Evolutionary conservation across 1,284 basidiomycete genomes (phyloP), one percentile per base, ranked within the genome.

Genomic region (Ceratobasidium sp.): DNA sequence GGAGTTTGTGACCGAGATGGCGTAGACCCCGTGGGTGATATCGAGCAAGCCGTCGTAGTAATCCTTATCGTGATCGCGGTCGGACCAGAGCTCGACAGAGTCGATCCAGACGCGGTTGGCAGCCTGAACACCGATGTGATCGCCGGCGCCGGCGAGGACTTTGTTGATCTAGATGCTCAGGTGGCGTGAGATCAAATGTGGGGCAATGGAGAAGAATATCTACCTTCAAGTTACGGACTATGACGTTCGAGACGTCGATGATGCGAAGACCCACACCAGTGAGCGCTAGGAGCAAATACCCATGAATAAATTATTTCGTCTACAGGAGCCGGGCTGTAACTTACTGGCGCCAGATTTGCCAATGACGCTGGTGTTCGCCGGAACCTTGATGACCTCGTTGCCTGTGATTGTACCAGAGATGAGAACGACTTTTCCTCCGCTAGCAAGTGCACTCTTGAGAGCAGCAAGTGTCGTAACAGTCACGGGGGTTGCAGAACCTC

Each of bases 381-480:
- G 75, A 81, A 66, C 21, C 70, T 78, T 81, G 52, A 86, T 81
- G 13, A 82, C 83, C 21, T 79, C 74, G 75, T 82, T 79, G 28
- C 84, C 85, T 47, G 83, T 82, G 73, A 85, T 84, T 1, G 79
- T 82, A n/a, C 84, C 84, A 82, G 72, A 67, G 72, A 86, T 81
- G 71, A 85, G 80, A 72, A 86, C 84, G 66, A 85, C 81, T 77
- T 85, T 85, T 72, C 83, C 82, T 23, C 79, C 78, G 75, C 76
- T 77, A 23, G 80, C 62, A 9, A 86, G 83, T 54, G 85, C 85
- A 28, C 80, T 35, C 58, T 82, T 85, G 59, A 72, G 59, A 21
- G 50, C 57, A 38, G 59, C 30, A 13, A 73, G 54, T 7, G 72
- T 67, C 18, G 61, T 66, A 11, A 67, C 63, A 26, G 72, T 73